Base-by-base conservation (phyloP, 208 protist genomes). In the Trypanosoma scelopori region DNA sequence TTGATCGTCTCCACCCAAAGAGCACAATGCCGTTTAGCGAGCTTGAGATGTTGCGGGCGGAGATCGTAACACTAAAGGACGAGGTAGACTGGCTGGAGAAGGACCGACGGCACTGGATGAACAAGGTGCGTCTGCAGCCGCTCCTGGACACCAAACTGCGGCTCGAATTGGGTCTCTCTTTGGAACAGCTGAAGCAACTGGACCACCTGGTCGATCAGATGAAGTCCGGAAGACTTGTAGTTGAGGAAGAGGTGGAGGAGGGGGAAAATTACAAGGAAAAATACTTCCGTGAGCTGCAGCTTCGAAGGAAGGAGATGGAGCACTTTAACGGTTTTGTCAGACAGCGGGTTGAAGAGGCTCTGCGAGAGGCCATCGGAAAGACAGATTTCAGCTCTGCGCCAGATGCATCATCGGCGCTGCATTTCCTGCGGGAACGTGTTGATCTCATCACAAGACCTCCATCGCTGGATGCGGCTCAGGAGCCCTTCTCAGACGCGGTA, bases 61-160 rank as follows among this genome's bases (percentile, higher is more conserved):
- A 97, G 62, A 42, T 93, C 30, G 76, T 71, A 48, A 63, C 85
- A 0, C 71, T 94, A 27, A 93, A 93, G 66, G 85, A 91, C 53
- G 92, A 97, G 62, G 71, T 97, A 9, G 89, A 92, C 62, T 93
- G 87, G 85, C 67, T 97, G 13, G 92, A 97, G 71, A 79, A 79
- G 35, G 92, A 97, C 55, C 76, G 92, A 1, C 84, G 80, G 3
- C 79, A 93, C 53, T 95, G 89, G 89, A 93, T 95, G 92, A 83
- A 93, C 63, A 93, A 93, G 52, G 92, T 97, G 27, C 87, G 92
- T 18, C 69, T 97, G 48, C 87, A 95, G 69, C 85, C 92, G 1
- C 78, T 97, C 1, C 81, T 93, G 74, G 82, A 92, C 71, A 92
- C 89, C 0, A 93, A 95, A 69, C 78, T 94, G 56, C 82, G 86